A percentile compares a stretch with the other conserved stretches of the same genome.
Conservation (phyloP, 306 rosid species). For the Comarum palustre region DNA sequence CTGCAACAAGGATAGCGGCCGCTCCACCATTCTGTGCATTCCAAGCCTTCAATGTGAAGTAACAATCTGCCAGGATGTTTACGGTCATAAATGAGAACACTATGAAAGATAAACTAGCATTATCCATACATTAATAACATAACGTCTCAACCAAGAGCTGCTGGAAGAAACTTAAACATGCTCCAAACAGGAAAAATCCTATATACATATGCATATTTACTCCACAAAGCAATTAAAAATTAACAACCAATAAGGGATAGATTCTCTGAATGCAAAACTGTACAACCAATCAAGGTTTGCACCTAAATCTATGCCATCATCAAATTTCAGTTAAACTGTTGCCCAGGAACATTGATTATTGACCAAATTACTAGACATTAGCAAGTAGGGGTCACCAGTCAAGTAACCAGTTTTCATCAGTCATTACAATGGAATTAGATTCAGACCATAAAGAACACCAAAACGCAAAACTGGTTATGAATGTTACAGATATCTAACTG, state of each 20-base stretch:
- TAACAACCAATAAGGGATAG: not conserved
- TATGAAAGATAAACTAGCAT: not conserved
- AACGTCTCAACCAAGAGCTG: not conserved
- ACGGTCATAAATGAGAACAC: slow-evolving; percentile 7
- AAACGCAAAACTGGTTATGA: not conserved
- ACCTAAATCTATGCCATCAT: not conserved
- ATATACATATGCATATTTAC: not conserved
- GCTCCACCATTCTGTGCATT: slow-evolving; percentile 95
- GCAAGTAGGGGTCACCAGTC: not conserved
- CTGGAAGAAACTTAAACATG: not conserved
- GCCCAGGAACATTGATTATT: not conserved
- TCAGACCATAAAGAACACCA: not conserved
- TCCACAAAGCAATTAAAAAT: no score
- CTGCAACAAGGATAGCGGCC: slow-evolving; percentile 93
- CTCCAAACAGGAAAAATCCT: no score
- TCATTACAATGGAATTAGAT: not conserved
- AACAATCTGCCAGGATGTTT: slow-evolving; percentile 64
- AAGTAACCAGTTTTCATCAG: not conserved
- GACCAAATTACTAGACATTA: not conserved
- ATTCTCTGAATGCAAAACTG: not conserved
- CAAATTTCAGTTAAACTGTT: not conserved
- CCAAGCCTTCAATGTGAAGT: slow-evolving; percentile 96
- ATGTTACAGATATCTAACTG: not conserved
- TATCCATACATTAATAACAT: not conserved
- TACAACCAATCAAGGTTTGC: not conserved